Conservation (phyloP, 345 rosid genomes). For the Brassica juncea region DNA sequence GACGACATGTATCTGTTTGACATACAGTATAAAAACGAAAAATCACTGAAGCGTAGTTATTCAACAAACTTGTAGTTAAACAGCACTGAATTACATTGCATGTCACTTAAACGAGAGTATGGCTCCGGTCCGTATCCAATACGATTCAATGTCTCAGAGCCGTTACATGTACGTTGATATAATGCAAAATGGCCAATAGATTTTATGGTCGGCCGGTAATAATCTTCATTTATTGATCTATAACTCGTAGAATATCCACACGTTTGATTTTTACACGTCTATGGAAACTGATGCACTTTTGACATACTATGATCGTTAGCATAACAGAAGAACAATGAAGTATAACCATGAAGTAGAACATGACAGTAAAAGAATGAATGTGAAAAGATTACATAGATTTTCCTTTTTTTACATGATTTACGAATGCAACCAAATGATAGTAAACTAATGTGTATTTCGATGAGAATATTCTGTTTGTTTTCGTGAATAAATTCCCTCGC, state of each 20-base stretch:
- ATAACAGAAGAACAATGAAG: background rate
- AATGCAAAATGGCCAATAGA: conserved; percentile 9
- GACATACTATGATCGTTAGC: background rate
- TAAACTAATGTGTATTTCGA: background rate
- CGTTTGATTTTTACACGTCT: background rate
- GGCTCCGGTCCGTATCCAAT: conserved; percentile 8
- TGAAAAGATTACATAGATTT: background rate
- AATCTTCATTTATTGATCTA: conserved; percentile 19
- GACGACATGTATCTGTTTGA: background rate
- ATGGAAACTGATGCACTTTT: background rate
- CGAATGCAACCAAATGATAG: background rate
- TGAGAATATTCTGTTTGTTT: background rate
- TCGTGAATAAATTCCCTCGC: background rate
- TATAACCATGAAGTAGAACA: background rate
- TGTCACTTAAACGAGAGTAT: background rate
- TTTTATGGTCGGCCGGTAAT: conserved; percentile 24
- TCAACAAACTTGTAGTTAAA: background rate
- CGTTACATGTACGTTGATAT: background rate
- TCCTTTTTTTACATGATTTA: background rate
- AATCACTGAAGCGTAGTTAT: background rate
- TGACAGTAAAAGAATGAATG: background rate
- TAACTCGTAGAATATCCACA: background rate
- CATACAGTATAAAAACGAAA: background rate
- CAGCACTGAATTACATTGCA: conserved; percentile 2
- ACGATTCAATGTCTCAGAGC: conserved; percentile 10